Base-by-base conservation (phyloP, 768 basidiomycete genomes). In the Termitomyces heimii region DNA sequence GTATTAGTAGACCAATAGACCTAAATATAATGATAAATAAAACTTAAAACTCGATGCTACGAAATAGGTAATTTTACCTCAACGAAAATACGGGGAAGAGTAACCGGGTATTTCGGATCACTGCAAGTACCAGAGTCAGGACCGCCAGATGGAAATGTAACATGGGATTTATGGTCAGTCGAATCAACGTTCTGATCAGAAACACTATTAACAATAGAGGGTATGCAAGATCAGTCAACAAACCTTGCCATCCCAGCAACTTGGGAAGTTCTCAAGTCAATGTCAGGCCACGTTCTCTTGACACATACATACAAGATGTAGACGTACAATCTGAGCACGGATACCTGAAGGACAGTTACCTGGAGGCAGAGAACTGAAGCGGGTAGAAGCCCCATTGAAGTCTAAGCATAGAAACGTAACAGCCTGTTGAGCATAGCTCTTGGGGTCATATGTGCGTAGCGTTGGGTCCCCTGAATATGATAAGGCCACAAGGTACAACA, bases 241-340 rank as follows among this genome's bases (percentile, higher is more conserved):
- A 53, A 79, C 78, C 75, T 77, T 75, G 59, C 81, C 81, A 62
- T 82, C 77, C 81, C 81, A 82, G 65, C 81, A 82, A 57, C 76
- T 80, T 8, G 75, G 77, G 69, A 81, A 79, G 62, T 79, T 80
- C 77, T 81, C 52, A 47, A 16, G 49, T 13, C 26, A 48, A 52
- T 40, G n/a, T 45, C 12, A 22, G 32, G 49, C 44, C 20, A 43
- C 10, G 37, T 35, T 16, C 31, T 20, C 44, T 46, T 47, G 47
- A 34, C 28, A n/a, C 20, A 12, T 9, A 5, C 29, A 48, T 13
- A 44, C 22, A 32, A 28, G 42, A 46, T 39, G 3, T 2, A n/a
- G n/a, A 71, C 76, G 48, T 62, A 80, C 80, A 49, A 82, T 71
- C 61, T 82, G 79, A 54, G 79, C 72, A 48, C 81, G 77, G 50